phyloP scores from a whole-genome alignment of 2,329 filamentous ascomycete species.

The Xylariaceae sp. region DNA sequence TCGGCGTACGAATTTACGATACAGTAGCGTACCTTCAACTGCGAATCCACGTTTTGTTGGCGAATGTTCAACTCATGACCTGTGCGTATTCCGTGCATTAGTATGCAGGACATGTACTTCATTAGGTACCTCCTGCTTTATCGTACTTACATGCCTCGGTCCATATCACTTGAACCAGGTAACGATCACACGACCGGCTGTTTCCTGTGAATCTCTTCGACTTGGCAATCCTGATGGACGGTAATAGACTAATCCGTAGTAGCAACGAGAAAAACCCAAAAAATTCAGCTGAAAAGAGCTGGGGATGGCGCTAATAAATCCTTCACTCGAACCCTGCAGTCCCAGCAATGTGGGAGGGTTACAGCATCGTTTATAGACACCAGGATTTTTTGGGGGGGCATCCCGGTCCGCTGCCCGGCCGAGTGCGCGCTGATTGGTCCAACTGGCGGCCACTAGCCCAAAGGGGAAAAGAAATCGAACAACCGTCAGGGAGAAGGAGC shows the following conservation, averaged over 20 bases:
- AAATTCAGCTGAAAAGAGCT: background rate
- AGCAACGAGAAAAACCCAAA: background rate
- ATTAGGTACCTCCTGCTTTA: background rate
- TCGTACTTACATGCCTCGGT: background rate
- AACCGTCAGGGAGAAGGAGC: background rate
- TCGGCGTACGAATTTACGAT: background rate
- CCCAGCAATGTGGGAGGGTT: background rate
- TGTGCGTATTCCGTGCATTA: background rate
- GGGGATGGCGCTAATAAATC: background rate
- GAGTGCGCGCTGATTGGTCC: slow-evolving; percentile 1
- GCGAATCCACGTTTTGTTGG: background rate
- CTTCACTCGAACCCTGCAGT: background rate
- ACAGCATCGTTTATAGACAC: background rate
- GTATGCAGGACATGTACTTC: background rate
- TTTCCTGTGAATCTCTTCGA: too few species aligned
- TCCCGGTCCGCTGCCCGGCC: background rate
- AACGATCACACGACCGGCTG: too few species aligned
- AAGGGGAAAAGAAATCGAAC: background rate
- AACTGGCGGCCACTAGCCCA: background rate
- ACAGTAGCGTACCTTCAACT: too few species aligned
- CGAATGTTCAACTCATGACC: background rate
- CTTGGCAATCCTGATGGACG: background rate
- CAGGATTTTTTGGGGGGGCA: background rate
- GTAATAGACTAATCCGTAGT: background rate
- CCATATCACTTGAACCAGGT: background rate